phyloP scores from a whole-genome alignment of 1,284 basidiomycete genomes.

The Trichosporon faecale region DNA sequence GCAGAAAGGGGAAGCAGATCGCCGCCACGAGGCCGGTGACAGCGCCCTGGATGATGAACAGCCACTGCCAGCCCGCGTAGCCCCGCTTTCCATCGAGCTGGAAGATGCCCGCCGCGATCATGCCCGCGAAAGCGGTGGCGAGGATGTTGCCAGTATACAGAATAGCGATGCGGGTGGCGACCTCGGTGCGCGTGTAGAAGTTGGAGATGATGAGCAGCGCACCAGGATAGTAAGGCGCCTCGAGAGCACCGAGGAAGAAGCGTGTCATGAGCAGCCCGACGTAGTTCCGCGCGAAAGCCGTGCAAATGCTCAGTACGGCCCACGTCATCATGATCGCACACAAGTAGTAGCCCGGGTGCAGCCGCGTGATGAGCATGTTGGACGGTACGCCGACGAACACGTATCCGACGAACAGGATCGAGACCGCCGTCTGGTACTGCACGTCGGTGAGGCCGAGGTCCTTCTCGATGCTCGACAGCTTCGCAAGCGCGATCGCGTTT shows the following conservation, averaged over 20 bases:
- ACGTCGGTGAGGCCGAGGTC: slow-evolving; percentile 38
- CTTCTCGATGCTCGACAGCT: slow-evolving; percentile 21
- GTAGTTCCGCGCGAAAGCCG: slow-evolving; percentile 33
- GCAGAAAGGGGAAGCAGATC: slow-evolving; percentile 21
- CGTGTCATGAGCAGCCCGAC: slow-evolving; percentile 39
- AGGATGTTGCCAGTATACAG: slow-evolving; percentile 39
- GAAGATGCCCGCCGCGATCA: slow-evolving; percentile 29
- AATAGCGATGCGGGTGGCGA: slow-evolving; percentile 43
- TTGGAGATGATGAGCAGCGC: slow-evolving; percentile 46
- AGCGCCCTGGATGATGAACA: slow-evolving; percentile 28
- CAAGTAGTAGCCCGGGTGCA: slow-evolving; percentile 39
- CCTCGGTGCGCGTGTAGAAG: slow-evolving; percentile 48
- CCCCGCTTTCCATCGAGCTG: slow-evolving; percentile 23
- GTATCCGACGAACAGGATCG: slow-evolving; percentile 49
- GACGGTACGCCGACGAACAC: slow-evolving; percentile 43
- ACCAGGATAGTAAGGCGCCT: slow-evolving; percentile 41
- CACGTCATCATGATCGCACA: slow-evolving; percentile 35
- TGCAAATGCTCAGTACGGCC: slow-evolving; percentile 26
- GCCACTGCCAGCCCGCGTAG: slow-evolving; percentile 29
- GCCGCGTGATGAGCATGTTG: slow-evolving; percentile 42
- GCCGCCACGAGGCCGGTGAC: slow-evolving; percentile 22
- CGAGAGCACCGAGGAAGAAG: slow-evolving; percentile 44
- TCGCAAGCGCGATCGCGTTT: slow-evolving; percentile 31
- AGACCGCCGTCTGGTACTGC: slow-evolving; percentile 43
- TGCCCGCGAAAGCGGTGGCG: slow-evolving; percentile 28